Evolutionary conservation across 352 stramenopile species (phyloP).

Genomic region (Phytophthora boehmeriae): DNA sequence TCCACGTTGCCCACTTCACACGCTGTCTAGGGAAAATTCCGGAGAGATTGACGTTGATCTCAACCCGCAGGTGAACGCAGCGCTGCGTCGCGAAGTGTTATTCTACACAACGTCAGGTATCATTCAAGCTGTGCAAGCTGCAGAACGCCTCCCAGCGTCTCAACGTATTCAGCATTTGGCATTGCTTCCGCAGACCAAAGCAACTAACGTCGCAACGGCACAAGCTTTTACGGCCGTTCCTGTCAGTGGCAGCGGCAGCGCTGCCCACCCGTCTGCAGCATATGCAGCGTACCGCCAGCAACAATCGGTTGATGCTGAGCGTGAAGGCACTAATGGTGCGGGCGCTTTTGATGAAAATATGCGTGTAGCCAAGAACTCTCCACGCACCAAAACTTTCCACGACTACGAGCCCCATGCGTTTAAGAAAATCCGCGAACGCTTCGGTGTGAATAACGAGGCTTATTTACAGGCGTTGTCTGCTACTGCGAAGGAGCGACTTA

Average conservation of each 20-base stretch:
- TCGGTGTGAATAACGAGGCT: slow-evolving; percentile 84
- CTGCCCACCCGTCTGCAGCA: slow-evolving; percentile 32
- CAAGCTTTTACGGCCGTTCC: slow-evolving; percentile 35
- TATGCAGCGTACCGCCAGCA: slow-evolving; percentile 64
- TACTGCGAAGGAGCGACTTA: slow-evolving; percentile 89
- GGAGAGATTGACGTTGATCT: slow-evolving; percentile 82
- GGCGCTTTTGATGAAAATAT: slow-evolving; percentile 75
- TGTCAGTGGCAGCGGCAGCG: slow-evolving; percentile 32
- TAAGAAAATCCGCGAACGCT: slow-evolving; percentile 87
- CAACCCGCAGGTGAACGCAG: slow-evolving; percentile 89
- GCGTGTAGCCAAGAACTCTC: slow-evolving; percentile 72
- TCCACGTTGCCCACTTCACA: slow-evolving; percentile 80
- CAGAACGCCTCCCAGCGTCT: slow-evolving; percentile 71
- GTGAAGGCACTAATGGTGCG: slow-evolving; percentile 28
- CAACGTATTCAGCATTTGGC: slow-evolving; percentile 86
- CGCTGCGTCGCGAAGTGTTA: slow-evolving; percentile 85
- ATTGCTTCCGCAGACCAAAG: slow-evolving; percentile 79
- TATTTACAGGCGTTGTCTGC: slow-evolving; percentile 85
- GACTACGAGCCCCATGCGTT: slow-evolving; percentile 90
- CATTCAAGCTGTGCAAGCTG: slow-evolving; percentile 85
- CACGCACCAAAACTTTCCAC: slow-evolving; percentile 87
- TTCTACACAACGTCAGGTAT: slow-evolving; percentile 92
- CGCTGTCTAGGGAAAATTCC: slow-evolving; percentile 56
- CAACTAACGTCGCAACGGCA: slow-evolving; percentile 23
- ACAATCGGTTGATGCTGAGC: slow-evolving; percentile 45